These are phyloP conservation scores for Cicer arietinum DNA, from an alignment of 306 rosid species.

Conservation along the genomic window DNA sequence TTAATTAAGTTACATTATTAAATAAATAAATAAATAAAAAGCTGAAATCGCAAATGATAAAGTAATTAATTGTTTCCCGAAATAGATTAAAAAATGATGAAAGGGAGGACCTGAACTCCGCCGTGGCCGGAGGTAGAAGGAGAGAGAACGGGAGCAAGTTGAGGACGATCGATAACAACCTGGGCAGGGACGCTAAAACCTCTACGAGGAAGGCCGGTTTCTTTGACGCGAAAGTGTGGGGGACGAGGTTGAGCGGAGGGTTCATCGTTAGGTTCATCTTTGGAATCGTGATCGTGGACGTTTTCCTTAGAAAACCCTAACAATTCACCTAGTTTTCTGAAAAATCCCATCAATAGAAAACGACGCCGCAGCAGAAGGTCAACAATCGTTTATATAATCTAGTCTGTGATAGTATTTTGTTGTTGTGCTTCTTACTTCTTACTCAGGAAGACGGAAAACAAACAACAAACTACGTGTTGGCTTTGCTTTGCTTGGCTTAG, in stretches of 20 bases:
- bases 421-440: neutral
- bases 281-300: slow-evolving; percentile 61
- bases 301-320: slow-evolving; percentile 75
- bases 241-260: slow-evolving; percentile 47
- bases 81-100: neutral
- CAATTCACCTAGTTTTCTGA: slow-evolving; percentile 57
- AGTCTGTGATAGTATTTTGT: too few relatives aligned
- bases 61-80: neutral
- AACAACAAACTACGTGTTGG: too few relatives aligned
- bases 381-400: slow-evolving; percentile 1
- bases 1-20: too few relatives aligned
- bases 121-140: slow-evolving; percentile 73
- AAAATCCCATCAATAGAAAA: slow-evolving; percentile 54
- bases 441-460: neutral
- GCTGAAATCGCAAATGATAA: neutral
- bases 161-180: slow-evolving; percentile 69
- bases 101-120: slow-evolving; percentile 69
- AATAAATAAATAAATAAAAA: neutral
- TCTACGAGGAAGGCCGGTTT: slow-evolving; percentile 65
- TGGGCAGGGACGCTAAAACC: slow-evolving; percentile 82
- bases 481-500: too few relatives aligned
- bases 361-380: slow-evolving; percentile 21
- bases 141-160: slow-evolving; percentile 61
- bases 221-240: slow-evolving; percentile 48
- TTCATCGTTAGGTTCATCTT: slow-evolving; percentile 49